phyloP scores from a whole-genome alignment of 805 yeast genomes.

The Zygosaccharomyces bailii region DNA sequence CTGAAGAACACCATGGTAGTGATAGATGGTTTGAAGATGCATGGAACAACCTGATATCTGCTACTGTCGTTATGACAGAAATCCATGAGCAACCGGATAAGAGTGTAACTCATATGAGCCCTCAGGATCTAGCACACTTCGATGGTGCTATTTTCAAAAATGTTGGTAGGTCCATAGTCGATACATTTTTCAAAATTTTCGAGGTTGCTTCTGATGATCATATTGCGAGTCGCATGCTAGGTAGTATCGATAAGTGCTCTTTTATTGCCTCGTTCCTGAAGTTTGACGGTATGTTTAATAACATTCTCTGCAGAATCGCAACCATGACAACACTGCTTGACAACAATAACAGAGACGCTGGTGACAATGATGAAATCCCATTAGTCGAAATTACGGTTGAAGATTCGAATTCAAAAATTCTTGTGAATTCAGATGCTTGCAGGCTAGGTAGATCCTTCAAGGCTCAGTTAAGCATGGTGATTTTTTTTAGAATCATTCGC shows the following conservation, averaged over 20 bases:
- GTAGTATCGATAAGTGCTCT: conserved; percentile 84
- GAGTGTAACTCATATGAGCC: conserved; percentile 20
- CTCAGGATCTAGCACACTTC: conserved; percentile 46
- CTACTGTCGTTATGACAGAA: conserved; percentile 37
- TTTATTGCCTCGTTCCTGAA: conserved; percentile 66
- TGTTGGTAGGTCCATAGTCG: conserved; percentile 60
- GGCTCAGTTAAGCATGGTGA: conserved; percentile 85
- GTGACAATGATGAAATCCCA: conserved; percentile 37
- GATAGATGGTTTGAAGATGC: conserved; percentile 88
- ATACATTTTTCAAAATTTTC: conserved; percentile 73
- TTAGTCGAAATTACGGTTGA: conserved; percentile 46
- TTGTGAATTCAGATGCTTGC: conserved; percentile 78
- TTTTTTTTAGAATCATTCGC: conserved; percentile 71
- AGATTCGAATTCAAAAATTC: conserved; percentile 51
- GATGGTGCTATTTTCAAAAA: conserved; percentile 69
- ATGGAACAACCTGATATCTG: conserved; percentile 66
- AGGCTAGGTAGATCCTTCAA: conserved; percentile 86
- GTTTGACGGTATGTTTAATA: conserved; percentile 56
- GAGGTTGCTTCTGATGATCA: conserved; percentile 89
- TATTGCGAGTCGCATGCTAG: conserved; percentile 78
- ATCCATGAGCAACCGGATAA: conserved; percentile 22
- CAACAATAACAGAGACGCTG: conserved; percentile 19
- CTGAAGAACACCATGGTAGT: conserved; percentile 94
- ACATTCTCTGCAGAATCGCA: conserved; percentile 61
- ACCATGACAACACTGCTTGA: conserved; percentile 58